These are phyloP conservation scores for Phytophthora meadii DNA, from an alignment of 352 stramenopile species.

Conservation along the genomic window DNA sequence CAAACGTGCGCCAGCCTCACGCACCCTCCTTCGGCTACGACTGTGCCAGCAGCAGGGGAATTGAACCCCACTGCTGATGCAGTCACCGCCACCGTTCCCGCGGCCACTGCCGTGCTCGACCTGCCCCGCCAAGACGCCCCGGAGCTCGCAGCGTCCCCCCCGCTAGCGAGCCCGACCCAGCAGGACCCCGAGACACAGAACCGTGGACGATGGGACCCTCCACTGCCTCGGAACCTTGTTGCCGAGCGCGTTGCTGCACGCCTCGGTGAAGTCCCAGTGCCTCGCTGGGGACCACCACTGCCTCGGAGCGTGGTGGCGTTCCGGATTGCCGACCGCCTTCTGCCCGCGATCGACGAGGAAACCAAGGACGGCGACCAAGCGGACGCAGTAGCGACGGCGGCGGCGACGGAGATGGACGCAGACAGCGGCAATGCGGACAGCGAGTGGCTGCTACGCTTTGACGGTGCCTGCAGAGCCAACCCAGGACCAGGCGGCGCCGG, in stretches of 20 bases:
- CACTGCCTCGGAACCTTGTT: neutral
- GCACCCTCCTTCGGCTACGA: neutral
- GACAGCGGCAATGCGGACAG: neutral
- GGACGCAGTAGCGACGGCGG: neutral
- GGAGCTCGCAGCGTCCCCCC: too few species aligned
- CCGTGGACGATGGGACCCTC: neutral
- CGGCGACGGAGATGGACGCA: neutral
- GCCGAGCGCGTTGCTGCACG: neutral
- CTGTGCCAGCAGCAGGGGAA: constrained; percentile 2
- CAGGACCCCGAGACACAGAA: too few species aligned
- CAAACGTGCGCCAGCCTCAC: neutral
- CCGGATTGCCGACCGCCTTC: neutral
- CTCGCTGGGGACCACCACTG: neutral
- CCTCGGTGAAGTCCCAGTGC: neutral
- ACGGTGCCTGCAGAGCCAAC: too few species aligned
- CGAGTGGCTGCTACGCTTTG: neutral
- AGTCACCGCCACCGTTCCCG: neutral
- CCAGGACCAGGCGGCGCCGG: too few species aligned
- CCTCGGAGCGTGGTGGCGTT: neutral
- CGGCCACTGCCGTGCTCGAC: too few species aligned
- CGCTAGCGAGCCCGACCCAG: neutral
- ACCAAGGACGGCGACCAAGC: neutral
- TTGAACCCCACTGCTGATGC: neutral
- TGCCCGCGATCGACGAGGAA: neutral
- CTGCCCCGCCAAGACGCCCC: too few species aligned